Evolutionary conservation across 2,329 filamentous ascomycete genomes (phyloP).

Genomic region (Hawksworthiomyces lignivorus): DNA sequence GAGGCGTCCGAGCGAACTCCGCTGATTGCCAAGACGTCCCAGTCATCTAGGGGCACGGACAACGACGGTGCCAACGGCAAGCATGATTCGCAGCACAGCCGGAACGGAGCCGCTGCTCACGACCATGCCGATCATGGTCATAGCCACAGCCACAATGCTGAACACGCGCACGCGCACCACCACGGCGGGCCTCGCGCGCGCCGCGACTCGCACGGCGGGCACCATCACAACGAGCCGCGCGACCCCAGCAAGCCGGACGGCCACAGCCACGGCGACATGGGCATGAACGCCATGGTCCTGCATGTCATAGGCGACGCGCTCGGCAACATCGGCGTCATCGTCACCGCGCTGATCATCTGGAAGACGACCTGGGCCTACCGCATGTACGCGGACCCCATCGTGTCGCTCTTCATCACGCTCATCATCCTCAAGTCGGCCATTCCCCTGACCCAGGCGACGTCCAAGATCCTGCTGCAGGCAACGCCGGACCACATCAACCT

Average conservation of each 20-base stretch:
- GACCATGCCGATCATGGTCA: conserved; percentile 23
- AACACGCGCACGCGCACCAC: conserved; percentile 21
- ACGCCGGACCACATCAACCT: conserved; percentile 83
- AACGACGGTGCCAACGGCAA: conserved; percentile 11
- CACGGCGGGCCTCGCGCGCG: conserved; percentile 23
- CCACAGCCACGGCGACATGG: conserved; percentile 81
- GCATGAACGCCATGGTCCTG: conserved; percentile 81
- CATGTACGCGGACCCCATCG: conserved; percentile 82
- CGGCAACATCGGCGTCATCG: conserved; percentile 80
- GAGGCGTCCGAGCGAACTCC: conserved; percentile 32
- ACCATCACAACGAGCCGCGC: conserved; percentile 72
- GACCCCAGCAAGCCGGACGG: conserved; percentile 64
- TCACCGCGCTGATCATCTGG: conserved; percentile 83
- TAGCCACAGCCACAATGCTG: conserved; percentile 17
- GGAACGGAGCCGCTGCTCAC: conserved; percentile 20
- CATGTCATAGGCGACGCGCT: conserved; percentile 76
- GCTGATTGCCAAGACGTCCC: conserved; percentile 20
- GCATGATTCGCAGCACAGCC: conserved; percentile 17
- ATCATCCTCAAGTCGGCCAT: conserved; percentile 68
- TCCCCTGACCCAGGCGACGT: conserved; percentile 70
- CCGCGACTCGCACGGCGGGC: conserved; percentile 56
- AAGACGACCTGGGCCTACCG: conserved; percentile 73
- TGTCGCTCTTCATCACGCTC: conserved; percentile 88
- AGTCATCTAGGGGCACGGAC: no score
- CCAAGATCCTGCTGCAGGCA: conserved; percentile 86